These are phyloP conservation scores for Nemophila menziesii DNA, from an alignment of 257 asterid species.

Conservation along the genomic window DNA sequence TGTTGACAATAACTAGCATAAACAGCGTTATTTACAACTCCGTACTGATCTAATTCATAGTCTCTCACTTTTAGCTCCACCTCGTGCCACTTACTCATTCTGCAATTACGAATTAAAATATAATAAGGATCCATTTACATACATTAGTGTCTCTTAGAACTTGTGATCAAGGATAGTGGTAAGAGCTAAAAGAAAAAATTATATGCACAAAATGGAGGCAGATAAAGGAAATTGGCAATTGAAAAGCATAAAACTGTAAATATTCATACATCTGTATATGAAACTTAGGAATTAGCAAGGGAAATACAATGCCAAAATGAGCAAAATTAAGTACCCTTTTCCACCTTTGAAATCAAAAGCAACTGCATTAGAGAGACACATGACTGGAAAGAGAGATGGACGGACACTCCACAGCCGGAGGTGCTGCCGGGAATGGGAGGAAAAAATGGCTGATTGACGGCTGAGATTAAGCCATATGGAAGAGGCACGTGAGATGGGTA, in stretches of 20 bases:
- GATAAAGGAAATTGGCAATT: background rate
- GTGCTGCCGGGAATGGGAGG: slow-evolving; percentile 19
- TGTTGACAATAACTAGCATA: slow-evolving; percentile 90
- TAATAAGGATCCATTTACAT: background rate
- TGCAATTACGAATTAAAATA: slow-evolving; percentile 16
- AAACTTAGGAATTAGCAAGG: background rate
- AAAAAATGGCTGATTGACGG: slow-evolving; percentile 17
- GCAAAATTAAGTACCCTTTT: slow-evolving; percentile 35
- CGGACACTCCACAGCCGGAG: slow-evolving; percentile 13
- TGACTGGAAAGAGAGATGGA: slow-evolving; percentile 11
- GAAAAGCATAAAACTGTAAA: background rate
- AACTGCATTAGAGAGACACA: slow-evolving; percentile 18
- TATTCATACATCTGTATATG: background rate
- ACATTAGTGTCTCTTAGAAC: background rate
- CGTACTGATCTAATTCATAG: slow-evolving; percentile 89
- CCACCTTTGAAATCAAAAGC: slow-evolving; percentile 47
- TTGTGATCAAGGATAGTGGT: no score
- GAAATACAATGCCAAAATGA: background rate
- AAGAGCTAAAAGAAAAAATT: no score
- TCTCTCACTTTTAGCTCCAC: slow-evolving; percentile 80
- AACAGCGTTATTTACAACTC: slow-evolving; percentile 80
- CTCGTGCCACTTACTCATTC: slow-evolving; percentile 59
- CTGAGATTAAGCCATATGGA: slow-evolving; percentile 4
- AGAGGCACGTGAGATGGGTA: slow-evolving; percentile 16
- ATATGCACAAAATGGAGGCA: no score